These are phyloP conservation scores for Aspergillus sclerotioniger DNA, from an alignment of 495 filamentous ascomycete genomes.

Conservation along the genomic window DNA sequence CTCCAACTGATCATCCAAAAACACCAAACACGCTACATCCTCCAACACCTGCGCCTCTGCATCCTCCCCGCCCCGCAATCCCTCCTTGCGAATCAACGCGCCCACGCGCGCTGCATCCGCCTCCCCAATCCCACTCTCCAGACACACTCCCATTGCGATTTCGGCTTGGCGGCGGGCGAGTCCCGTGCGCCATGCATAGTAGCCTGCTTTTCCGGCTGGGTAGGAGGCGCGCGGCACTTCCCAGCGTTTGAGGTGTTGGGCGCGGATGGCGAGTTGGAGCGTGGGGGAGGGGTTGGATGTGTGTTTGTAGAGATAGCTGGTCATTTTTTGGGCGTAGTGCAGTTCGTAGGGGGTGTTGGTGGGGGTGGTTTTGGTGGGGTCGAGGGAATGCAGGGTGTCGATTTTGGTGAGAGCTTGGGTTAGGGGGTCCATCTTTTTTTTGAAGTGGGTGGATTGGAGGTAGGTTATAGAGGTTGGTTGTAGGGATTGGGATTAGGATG, in stretches of 20 bases:
- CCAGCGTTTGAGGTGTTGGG: conserved; percentile 81
- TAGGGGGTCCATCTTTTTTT: conserved; percentile 23
- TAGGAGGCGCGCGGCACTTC: conserved; percentile 70
- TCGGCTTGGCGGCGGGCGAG: conserved; percentile 70
- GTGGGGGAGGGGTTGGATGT: conserved; percentile 56
- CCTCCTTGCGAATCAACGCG: conserved; percentile 63
- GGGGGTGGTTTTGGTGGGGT: conserved; percentile 8
- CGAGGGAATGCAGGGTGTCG: conserved; percentile 44
- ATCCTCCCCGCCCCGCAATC: conserved; percentile 62
- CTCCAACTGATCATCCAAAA: conserved; percentile 81
- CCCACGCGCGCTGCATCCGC: conserved; percentile 55
- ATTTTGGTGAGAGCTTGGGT: conserved; percentile 58
- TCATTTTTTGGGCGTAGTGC: conserved; percentile 77
- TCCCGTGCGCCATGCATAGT: conserved; percentile 70
- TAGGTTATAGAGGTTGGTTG: background rate
- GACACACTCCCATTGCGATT: conserved; percentile 54
- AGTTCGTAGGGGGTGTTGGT: conserved; percentile 63
- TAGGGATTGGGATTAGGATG: no score
- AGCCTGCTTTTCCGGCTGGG: conserved; percentile 66
- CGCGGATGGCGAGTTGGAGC: conserved; percentile 71
- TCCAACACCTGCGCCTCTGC: conserved; percentile 70
- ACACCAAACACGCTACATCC: conserved; percentile 83
- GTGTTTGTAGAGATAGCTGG: conserved; percentile 58
- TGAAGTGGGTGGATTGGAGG: background rate
- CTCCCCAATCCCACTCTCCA: conserved; percentile 45